A percentile compares a stretch with the other conserved stretches of the same genome.
Evolutionary conservation across 768 basidiomycete genomes (phyloP).

Genomic region (Pleurotus salmoneostramineus): DNA sequence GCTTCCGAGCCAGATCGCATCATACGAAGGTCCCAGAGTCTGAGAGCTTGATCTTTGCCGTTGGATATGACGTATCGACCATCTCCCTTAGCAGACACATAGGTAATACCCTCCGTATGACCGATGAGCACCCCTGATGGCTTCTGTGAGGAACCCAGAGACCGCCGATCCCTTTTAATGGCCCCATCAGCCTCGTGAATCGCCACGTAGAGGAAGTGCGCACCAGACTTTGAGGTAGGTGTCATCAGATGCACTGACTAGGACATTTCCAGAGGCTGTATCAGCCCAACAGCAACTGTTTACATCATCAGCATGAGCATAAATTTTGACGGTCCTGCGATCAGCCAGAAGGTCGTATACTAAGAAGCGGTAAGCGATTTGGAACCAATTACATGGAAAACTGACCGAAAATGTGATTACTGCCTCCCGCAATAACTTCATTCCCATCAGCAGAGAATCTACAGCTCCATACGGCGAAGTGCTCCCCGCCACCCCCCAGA

Average conservation of each 20-base stretch:
- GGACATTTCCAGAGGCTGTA: constrained; percentile 85
- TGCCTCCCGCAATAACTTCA: constrained; percentile 92
- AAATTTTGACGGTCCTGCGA: constrained; percentile 75
- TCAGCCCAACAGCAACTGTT: constrained; percentile 98
- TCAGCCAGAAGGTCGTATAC: constrained; percentile 90
- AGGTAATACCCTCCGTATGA: constrained; percentile 94
- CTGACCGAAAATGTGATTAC: constrained; percentile 72
- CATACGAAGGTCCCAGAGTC: constrained; percentile 91
- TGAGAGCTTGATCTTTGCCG: constrained; percentile 90
- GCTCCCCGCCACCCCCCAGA: constrained; percentile 38
- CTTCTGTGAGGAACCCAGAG: constrained; percentile 52
- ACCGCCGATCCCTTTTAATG: constrained; percentile 47
- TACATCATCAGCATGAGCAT: constrained; percentile 87
- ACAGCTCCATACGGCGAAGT: constrained; percentile 87
- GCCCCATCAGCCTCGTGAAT: constrained; percentile 16
- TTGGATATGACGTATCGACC: constrained; percentile 95
- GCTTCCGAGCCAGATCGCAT: constrained; percentile 78
- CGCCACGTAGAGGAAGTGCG: constrained; percentile 40
- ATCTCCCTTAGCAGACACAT: constrained; percentile 93
- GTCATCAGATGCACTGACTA: constrained; percentile 95
- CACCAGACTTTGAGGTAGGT: constrained; percentile 94
- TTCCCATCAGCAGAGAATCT: constrained; percentile 95
- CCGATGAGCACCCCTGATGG: constrained; percentile 94
- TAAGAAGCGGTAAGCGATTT: constrained; percentile 21
- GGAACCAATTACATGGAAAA: neutral